Percentiles rank a stretch among this genome's conserved stretches.
phyloP scores from a whole-genome alignment of 106 monocot species.

The Dactylorhiza incarnata region DNA sequence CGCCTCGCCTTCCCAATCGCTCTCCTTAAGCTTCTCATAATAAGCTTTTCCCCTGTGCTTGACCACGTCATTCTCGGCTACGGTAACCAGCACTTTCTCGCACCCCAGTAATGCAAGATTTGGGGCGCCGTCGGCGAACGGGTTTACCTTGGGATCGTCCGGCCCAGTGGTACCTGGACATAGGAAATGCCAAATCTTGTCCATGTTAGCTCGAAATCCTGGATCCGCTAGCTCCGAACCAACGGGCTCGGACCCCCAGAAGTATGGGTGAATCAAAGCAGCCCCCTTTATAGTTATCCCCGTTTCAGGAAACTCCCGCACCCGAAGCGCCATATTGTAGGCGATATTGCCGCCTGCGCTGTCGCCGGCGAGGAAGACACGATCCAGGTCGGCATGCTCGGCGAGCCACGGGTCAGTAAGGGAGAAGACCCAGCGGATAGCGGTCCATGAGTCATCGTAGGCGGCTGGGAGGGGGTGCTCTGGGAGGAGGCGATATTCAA shows the following conservation, averaged over 20 bases:
- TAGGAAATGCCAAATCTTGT: not conserved
- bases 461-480: conserved; percentile 30
- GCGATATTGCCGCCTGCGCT: conserved; percentile 51
- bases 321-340: conserved; percentile 38
- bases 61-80: not conserved
- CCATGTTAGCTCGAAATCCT: not conserved
- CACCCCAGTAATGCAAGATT: not conserved
- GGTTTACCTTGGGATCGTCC: conserved; percentile 9
- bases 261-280: conserved; percentile 6
- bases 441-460: conserved; percentile 27
- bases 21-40: conserved; percentile 8
- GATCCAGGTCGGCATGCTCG: conserved; percentile 26
- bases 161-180: not conserved
- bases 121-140: not conserved
- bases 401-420: conserved; percentile 29
- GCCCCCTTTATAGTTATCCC: not conserved
- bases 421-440: conserved; percentile 6
- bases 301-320: not conserved
- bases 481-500: conserved; percentile 24
- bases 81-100: not conserved
- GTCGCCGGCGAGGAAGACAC: conserved; percentile 42
- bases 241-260: conserved; percentile 7
- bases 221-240: conserved; percentile 4
- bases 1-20: not conserved
- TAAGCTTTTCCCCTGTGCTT: conserved; percentile 9